Percentiles rank a stretch among this genome's conserved stretches.
Conservation (phyloP, 352 stramenopile genomes). For the Blastocystis sp. region DNA sequence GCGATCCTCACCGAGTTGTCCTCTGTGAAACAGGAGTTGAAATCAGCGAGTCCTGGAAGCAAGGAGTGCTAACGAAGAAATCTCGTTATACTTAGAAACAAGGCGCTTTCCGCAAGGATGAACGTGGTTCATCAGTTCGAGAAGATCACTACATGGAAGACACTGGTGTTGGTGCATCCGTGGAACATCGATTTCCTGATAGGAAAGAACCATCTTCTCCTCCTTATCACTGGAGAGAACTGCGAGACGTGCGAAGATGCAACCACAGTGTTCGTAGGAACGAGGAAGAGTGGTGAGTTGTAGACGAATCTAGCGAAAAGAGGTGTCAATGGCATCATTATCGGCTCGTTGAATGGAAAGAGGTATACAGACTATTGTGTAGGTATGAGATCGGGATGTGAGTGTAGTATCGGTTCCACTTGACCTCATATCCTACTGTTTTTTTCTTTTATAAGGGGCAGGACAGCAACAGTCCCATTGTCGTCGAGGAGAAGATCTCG, state of each 20-base stretch:
- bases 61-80: background rate
- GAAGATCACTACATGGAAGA: constrained; percentile 19
- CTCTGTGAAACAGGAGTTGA: background rate
- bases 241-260: constrained; percentile 10
- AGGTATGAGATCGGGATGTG: background rate
- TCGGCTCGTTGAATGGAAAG: background rate
- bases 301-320: constrained; percentile 26
- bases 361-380: constrained; percentile 17
- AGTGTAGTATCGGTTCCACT: constrained; percentile 3
- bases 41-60: background rate
- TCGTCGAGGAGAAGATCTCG: background rate
- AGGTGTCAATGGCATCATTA: background rate
- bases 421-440: background rate
- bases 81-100: background rate
- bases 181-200: constrained; percentile 40
- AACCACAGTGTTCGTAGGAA: background rate
- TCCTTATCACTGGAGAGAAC: background rate
- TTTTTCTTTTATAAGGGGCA: constrained; percentile 31
- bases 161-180: background rate
- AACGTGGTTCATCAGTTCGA: constrained; percentile 56
- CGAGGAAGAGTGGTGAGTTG: background rate
- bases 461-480: background rate
- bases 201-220: constrained; percentile 24
- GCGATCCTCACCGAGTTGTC: constrained; percentile 4
- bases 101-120: constrained; percentile 7